Percentiles rank a stretch among this genome's conserved stretches.
phyloP scores from a whole-genome alignment of 1,139 yeast species.

The Debaryomyces udenii region DNA sequence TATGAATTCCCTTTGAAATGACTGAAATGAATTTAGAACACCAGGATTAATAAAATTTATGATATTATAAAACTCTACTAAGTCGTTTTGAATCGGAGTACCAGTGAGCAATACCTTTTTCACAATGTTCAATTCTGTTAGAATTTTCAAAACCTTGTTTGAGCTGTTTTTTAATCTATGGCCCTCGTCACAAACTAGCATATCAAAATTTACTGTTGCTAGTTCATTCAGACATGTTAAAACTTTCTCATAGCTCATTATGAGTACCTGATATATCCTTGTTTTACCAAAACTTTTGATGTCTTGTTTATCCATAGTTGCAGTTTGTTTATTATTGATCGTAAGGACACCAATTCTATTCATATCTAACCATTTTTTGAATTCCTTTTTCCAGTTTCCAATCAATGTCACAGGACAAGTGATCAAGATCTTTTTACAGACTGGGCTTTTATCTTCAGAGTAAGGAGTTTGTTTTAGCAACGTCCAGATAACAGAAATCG shows the following conservation, averaged over 20 bases:
- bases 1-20: constrained; percentile 68
- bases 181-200: constrained; percentile 93
- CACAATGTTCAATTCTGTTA: constrained; percentile 57
- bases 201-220: constrained; percentile 56
- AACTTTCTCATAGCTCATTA: constrained; percentile 86
- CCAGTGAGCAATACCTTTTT: constrained; percentile 76
- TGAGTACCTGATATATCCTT: constrained; percentile 77
- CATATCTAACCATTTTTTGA: constrained; percentile 83
- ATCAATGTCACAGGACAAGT: constrained; percentile 93
- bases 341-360: constrained; percentile 64
- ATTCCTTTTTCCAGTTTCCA: constrained; percentile 86
- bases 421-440: constrained; percentile 62
- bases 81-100: constrained; percentile 93
- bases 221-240: constrained; percentile 60
- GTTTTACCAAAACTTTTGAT: constrained; percentile 65
- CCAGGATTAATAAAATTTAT: constrained; percentile 87
- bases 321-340: constrained; percentile 46
- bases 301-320: constrained; percentile 59
- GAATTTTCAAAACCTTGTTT: constrained; percentile 69
- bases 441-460: constrained; percentile 33
- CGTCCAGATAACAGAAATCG: constrained; percentile 85
- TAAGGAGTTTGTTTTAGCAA: constrained; percentile 73
- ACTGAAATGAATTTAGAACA: constrained; percentile 61
- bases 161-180: constrained; percentile 75
- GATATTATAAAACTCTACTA: constrained; percentile 79